Evolutionary conservation across 2,329 filamentous ascomycete species (phyloP).

Genomic region (Hypoxylon sp.): DNA sequence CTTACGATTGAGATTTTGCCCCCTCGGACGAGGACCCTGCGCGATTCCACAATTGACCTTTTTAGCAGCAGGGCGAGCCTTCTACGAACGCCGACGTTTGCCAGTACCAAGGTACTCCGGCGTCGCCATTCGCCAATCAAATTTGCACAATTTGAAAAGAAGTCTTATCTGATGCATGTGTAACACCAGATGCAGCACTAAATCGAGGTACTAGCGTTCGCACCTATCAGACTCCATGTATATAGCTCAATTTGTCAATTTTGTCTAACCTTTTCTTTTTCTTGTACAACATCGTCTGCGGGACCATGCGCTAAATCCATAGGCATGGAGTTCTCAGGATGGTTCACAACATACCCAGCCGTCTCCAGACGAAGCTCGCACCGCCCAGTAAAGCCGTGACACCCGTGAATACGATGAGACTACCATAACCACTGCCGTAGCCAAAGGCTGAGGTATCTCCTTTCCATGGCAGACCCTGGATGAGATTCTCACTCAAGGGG

Average conservation of each 20-base stretch:
- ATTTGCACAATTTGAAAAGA: conserved; percentile 37
- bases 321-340: neutral
- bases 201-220: conserved; percentile 3
- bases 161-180: conserved; percentile 32
- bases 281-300: conserved; percentile 13
- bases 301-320: conserved; percentile 5
- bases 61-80: conserved; percentile 16
- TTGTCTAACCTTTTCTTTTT: conserved; percentile 10
- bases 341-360: conserved; percentile 46
- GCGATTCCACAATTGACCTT: conserved; percentile 6
- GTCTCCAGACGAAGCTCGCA: conserved; percentile 59
- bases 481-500: conserved; percentile 67
- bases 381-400: conserved; percentile 64
- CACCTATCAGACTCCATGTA: conserved; percentile 8
- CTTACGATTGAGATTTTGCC: conserved; percentile 33
- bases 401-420: conserved; percentile 69
- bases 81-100: conserved; percentile 35
- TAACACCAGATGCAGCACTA: conserved; percentile 26
- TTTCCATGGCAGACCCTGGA: conserved; percentile 62
- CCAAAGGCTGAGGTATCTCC: conserved; percentile 55
- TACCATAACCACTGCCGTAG: conserved; percentile 60
- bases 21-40: conserved; percentile 21
- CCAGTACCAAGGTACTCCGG: conserved; percentile 20
- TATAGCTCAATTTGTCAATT: conserved; percentile 1
- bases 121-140: conserved; percentile 38